A percentile compares a stretch with the other conserved stretches of the same genome.
Evolutionary conservation across 1,284 basidiomycete species (phyloP).

Genomic region (Austroboletus rostrupii): DNA sequence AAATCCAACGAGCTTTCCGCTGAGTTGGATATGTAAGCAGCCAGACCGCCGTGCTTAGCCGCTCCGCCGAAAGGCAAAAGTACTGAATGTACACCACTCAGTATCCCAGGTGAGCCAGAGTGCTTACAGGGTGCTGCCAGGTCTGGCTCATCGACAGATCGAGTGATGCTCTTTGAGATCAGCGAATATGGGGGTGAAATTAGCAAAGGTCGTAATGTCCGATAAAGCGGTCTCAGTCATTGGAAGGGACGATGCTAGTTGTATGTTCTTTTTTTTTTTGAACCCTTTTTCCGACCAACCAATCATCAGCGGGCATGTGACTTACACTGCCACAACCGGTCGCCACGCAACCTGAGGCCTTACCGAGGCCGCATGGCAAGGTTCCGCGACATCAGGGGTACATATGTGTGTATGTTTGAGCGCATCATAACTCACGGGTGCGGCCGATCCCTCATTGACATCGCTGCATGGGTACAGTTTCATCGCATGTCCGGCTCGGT

Average conservation of each 20-base stretch:
- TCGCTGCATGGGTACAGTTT: background rate
- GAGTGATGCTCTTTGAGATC: background rate
- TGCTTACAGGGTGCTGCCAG: no score
- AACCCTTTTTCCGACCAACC: background rate
- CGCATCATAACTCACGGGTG: no score
- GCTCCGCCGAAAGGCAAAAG: no score
- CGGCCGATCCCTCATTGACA: background rate
- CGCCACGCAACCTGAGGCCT: background rate
- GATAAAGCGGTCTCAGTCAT: background rate
- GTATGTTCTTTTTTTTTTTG: background rate
- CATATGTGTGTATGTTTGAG: no score
- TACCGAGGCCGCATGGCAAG: background rate
- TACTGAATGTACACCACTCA: no score
- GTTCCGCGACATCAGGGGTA: background rate
- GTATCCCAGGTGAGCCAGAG: no score
- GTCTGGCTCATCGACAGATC: background rate
- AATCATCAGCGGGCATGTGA: background rate
- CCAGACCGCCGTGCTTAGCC: no score
- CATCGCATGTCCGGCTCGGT: no score
- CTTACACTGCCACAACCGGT: background rate
- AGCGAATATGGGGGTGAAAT: background rate
- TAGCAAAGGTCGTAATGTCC: background rate
- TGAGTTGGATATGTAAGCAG: no score
- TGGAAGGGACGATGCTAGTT: background rate
- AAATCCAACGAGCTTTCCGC: background rate